Evolutionary conservation across 106 monocot species (phyloP), one percentile per base, ranked within the genome.

Genomic region (Gastrodia elata): DNA sequence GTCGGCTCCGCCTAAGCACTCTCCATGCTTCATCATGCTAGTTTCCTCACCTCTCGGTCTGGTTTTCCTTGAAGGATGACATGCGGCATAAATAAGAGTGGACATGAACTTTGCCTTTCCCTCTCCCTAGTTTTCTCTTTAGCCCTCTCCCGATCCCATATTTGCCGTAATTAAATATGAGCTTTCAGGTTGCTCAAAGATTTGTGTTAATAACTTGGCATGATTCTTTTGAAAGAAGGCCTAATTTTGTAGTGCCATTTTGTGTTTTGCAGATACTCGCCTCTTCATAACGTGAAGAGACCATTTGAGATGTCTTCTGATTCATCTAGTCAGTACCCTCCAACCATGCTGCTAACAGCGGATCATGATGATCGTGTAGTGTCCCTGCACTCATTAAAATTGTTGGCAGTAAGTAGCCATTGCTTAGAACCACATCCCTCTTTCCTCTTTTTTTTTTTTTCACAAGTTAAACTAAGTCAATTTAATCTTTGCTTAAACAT

Each of bases 301-400:
- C 93, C 93, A 16, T 89, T 88, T 91, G 93, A 91, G 64, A 81
- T 85, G 41, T 71, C 33, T 44, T 44, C 48, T 46, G 73, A 76
- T 68, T 34, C 40, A 22, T n/a, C 76, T 74, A 71, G 71, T 58
- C 98, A 98, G 71, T 98, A 98, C 71, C 98, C 98, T 18, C 38
- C 98, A 73, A 93, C 86, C 39, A 87, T 98, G 93, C 68, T 98
- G 36, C 65, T 98, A 48, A 98, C 93, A 49, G 98, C 91, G 73
- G 98, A 98, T 77, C 93, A 98, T 68, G 98, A 98, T 79, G 98
- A 98, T 59, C 90, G 98, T 68, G 93, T 93, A 30, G 98, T 93
- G 75, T 93, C 98, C 24, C 83, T 93, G 70, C 98, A 98, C 65
- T 91, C 98, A 5, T 56, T 98, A 75, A 98, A 98, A 81, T 79